These are phyloP conservation scores for Hemisphaericaspora xylanilytica DNA, from an alignment of 1,139 yeast genomes.

Conservation along the genomic window DNA sequence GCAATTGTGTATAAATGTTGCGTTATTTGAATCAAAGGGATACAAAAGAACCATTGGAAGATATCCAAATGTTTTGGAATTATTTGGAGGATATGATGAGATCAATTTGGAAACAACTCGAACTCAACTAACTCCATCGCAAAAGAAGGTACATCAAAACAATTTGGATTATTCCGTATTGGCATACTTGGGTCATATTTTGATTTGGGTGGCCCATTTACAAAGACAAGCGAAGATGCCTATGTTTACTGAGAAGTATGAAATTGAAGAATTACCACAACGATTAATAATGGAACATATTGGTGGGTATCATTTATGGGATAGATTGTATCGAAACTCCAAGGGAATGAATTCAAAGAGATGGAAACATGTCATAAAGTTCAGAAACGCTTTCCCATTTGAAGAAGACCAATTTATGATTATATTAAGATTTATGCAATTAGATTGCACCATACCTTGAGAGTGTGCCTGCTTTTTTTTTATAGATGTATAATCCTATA, in stretches of 20 bases:
- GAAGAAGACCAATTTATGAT: slow-evolving; percentile 46
- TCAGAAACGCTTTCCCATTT: slow-evolving; percentile 37
- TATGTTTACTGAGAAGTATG: slow-evolving; percentile 21
- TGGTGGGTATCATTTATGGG: slow-evolving; percentile 50
- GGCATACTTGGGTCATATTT: slow-evolving; percentile 40
- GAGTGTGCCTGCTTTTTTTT: not conserved
- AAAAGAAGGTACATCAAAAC: slow-evolving; percentile 34
- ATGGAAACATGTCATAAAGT: slow-evolving; percentile 46
- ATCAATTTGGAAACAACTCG: slow-evolving; percentile 35
- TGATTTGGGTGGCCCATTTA: slow-evolving; percentile 39
- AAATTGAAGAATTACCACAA: slow-evolving; percentile 17
- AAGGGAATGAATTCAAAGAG: slow-evolving; percentile 41
- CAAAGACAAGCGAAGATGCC: slow-evolving; percentile 20
- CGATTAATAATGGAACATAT: slow-evolving; percentile 24
- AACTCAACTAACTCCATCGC: slow-evolving; percentile 38
- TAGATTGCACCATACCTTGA: slow-evolving; percentile 12
- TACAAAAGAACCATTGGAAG: slow-evolving; percentile 28
- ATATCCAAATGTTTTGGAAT: slow-evolving; percentile 29
- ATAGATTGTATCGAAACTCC: slow-evolving; percentile 34
- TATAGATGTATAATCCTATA: too few relatives aligned
- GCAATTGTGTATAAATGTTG: slow-evolving; percentile 35
- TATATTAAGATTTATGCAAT: slow-evolving; percentile 36
- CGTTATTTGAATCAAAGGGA: slow-evolving; percentile 41
- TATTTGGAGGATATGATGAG: slow-evolving; percentile 34
- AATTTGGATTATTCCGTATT: slow-evolving; percentile 41